phyloP scores from a whole-genome alignment of 192 early-diverging fungal species.

The Thoreauomyces humboldtii region DNA sequence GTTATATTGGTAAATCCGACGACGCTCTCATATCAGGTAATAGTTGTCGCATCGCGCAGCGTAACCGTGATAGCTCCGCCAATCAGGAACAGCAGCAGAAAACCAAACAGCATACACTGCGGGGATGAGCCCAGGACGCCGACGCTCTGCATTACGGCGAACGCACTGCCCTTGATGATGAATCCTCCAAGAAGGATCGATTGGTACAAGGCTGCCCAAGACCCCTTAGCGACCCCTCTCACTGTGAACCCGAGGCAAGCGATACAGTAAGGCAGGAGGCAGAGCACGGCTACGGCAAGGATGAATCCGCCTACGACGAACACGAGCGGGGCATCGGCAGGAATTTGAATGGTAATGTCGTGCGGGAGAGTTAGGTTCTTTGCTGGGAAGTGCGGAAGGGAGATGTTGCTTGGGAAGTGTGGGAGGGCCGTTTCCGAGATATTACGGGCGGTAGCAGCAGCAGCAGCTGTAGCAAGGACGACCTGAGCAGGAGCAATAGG shows the following conservation, averaged over 20 bases:
- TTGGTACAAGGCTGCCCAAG: neutral
- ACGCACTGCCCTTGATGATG: neutral
- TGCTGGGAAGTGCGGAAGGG: neutral
- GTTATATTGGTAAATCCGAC: no score
- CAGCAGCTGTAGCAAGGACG: neutral
- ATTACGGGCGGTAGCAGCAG: neutral
- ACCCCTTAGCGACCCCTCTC: neutral
- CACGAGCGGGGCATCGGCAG: neutral
- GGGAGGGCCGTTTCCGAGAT: neutral
- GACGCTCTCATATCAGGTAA: neutral
- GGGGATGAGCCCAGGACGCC: neutral
- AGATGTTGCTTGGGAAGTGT: neutral
- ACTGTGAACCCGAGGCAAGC: neutral
- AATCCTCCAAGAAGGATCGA: neutral
- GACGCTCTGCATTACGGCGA: neutral
- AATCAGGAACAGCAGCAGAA: neutral
- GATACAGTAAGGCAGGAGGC: neutral
- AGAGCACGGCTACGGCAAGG: neutral
- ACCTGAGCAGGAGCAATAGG: neutral
- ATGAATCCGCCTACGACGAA: neutral
- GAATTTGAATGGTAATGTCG: neutral
- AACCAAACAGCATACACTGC: neutral
- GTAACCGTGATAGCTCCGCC: neutral
- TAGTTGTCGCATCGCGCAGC: neutral
- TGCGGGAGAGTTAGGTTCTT: neutral